These are phyloP conservation scores for Wickerhamomyces queroliae DNA, from an alignment of 805 yeast species.

Conservation along the genomic window DNA sequence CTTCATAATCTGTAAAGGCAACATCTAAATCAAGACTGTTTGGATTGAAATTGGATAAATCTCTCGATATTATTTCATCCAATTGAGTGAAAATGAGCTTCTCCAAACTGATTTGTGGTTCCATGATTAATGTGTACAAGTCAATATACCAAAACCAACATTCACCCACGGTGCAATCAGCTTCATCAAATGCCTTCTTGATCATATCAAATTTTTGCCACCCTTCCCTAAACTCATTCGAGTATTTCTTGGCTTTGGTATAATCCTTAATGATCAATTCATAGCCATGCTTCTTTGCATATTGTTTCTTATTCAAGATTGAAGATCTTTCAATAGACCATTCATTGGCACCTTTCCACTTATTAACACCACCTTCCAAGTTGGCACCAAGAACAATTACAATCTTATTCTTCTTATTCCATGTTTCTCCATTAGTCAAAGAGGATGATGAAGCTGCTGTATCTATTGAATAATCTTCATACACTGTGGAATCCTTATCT, in stretches of 20 bases:
- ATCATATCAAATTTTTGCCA: slow-evolving; percentile 37
- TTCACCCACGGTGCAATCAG: slow-evolving; percentile 16
- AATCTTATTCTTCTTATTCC: slow-evolving; percentile 23
- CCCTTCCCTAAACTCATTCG: slow-evolving; percentile 43
- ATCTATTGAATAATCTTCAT: slow-evolving; percentile 4
- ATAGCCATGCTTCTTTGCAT: slow-evolving; percentile 42
- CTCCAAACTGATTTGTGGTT: slow-evolving; percentile 30
- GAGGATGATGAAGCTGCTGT: neutral
- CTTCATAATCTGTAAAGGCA: slow-evolving; percentile 23
- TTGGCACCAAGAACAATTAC: slow-evolving; percentile 34
- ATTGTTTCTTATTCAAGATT: slow-evolving; percentile 40
- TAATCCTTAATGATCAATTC: slow-evolving; percentile 40
- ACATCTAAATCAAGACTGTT: slow-evolving; percentile 26
- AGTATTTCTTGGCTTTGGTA: slow-evolving; percentile 41
- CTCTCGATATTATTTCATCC: slow-evolving; percentile 24
- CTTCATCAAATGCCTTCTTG: slow-evolving; percentile 28
- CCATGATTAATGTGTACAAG: slow-evolving; percentile 34
- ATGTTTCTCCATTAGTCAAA: too few relatives aligned
- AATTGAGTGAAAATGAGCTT: slow-evolving; percentile 27
- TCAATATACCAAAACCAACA: slow-evolving; percentile 40
- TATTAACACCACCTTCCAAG: slow-evolving; percentile 34
- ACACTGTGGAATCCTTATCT: slow-evolving; percentile 8
- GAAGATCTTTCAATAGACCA: slow-evolving; percentile 45
- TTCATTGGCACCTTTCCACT: slow-evolving; percentile 32
- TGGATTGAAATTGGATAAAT: slow-evolving; percentile 30